Percentiles rank a stretch among this genome's conserved stretches.
These are phyloP conservation scores for Stipa capillata DNA, from an alignment of 176 grass and related monocot genomes.

Conservation along the genomic window DNA sequence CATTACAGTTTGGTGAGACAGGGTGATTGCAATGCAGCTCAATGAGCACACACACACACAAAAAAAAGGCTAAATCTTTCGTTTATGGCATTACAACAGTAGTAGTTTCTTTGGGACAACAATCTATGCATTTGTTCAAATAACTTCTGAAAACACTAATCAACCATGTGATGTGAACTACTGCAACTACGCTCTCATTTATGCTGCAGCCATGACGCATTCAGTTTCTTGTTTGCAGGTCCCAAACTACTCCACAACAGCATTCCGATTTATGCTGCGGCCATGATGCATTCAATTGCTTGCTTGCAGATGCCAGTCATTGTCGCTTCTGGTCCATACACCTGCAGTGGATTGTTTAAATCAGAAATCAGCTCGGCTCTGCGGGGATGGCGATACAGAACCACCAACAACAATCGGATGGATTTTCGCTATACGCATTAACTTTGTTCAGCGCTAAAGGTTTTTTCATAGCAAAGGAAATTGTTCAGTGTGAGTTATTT, in stretches of 20 bases:
- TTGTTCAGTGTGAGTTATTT: neutral
- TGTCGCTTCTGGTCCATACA: slow-evolving; percentile 85
- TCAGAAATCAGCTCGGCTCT: neutral
- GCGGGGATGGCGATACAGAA: neutral
- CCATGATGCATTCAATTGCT: slow-evolving; percentile 89
- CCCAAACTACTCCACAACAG: neutral
- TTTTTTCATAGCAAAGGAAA: neutral
- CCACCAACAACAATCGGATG: neutral
- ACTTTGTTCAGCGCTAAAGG: neutral
- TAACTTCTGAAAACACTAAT: neutral
- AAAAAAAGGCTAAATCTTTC: neutral
- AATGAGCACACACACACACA: neutral
- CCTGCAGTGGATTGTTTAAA: slow-evolving; percentile 34
- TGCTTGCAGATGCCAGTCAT: slow-evolving; percentile 94
- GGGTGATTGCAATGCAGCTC: neutral
- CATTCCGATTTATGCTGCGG: slow-evolving; percentile 25
- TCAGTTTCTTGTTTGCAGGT: slow-evolving; percentile 51
- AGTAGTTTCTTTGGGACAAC: slow-evolving; percentile 1
- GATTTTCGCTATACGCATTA: neutral
- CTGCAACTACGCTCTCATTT: slow-evolving; percentile 8
- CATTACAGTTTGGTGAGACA: neutral
- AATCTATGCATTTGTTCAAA: neutral
- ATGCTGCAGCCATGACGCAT: slow-evolving; percentile 30
- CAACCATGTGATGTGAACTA: neutral
- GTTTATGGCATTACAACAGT: slow-evolving; percentile 3